phyloP scores from a whole-genome alignment of 345 rosid genomes.

The Ceriops tagal region DNA sequence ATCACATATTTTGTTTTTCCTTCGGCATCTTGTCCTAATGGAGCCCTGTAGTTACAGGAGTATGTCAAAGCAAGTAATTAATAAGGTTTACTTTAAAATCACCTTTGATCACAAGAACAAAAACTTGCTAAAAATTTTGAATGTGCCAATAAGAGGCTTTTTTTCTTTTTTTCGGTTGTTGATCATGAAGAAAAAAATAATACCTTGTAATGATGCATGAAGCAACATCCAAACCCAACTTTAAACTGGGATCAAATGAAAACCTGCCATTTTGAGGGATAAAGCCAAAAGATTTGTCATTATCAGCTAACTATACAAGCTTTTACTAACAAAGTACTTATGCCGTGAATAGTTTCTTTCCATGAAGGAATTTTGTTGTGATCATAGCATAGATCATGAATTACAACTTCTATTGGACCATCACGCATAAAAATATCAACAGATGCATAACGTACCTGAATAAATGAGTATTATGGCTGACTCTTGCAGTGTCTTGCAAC shows the following conservation, averaged over 20 bases:
- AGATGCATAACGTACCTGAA: conserved; percentile 53
- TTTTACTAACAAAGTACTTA: too few species aligned
- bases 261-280: conserved; percentile 49
- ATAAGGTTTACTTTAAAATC: neutral
- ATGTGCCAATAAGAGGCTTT: too few species aligned
- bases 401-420: neutral
- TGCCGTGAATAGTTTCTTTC: neutral
- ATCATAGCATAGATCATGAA: neutral
- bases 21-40: conserved; percentile 66
- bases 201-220: conserved; percentile 90
- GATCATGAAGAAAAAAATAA: conserved; percentile 3
- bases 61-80: conserved; percentile 6
- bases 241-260: conserved; percentile 73
- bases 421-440: neutral
- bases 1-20: conserved; percentile 86
- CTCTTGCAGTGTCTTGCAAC: conserved; percentile 89
- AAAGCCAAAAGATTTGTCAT: conserved; percentile 12
- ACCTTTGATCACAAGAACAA: neutral
- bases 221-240: conserved; percentile 83
- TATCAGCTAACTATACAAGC: conserved; percentile 4
- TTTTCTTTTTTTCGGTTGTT: neutral
- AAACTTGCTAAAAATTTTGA: neutral
- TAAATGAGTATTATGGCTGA: conserved; percentile 83
- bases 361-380: neutral
- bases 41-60: conserved; percentile 61